Conservation (phyloP, 192 early-diverging fungal genomes). For the Backusella liffmaniae region DNA sequence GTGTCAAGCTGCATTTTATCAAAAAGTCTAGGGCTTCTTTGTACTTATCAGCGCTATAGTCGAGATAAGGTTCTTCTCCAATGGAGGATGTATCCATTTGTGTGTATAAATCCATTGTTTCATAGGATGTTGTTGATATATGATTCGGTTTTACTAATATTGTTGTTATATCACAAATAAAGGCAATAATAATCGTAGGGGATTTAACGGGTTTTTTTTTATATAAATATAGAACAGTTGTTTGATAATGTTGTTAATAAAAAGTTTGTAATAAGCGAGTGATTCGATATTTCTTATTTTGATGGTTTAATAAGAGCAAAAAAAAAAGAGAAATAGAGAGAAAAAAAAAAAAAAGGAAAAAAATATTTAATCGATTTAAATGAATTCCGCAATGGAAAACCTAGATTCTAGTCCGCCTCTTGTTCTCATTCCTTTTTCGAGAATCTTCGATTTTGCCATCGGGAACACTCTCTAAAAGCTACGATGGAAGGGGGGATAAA, state of each 20-base stretch:
- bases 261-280: neutral
- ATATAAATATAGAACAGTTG: neutral
- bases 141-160: neutral
- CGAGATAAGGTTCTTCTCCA: neutral
- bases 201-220: neutral
- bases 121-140: neutral
- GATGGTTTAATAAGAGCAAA: neutral
- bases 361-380: neutral
- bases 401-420: neutral
- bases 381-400: neutral
- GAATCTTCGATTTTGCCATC: neutral
- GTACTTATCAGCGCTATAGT: neutral
- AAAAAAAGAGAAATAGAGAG: neutral
- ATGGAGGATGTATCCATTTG: neutral
- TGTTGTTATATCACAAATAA: neutral
- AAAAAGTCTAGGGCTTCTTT: slow-evolving; percentile 4
- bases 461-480: neutral
- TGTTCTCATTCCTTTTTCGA: neutral
- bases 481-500: neutral
- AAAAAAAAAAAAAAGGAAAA: neutral
- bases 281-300: neutral
- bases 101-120: slow-evolving; percentile 1
- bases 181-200: neutral
- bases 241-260: neutral
- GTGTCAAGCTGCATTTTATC: slow-evolving; percentile 20